Conservation (phyloP, 331 rosid species). For the Pyracantha coccinea region DNA sequence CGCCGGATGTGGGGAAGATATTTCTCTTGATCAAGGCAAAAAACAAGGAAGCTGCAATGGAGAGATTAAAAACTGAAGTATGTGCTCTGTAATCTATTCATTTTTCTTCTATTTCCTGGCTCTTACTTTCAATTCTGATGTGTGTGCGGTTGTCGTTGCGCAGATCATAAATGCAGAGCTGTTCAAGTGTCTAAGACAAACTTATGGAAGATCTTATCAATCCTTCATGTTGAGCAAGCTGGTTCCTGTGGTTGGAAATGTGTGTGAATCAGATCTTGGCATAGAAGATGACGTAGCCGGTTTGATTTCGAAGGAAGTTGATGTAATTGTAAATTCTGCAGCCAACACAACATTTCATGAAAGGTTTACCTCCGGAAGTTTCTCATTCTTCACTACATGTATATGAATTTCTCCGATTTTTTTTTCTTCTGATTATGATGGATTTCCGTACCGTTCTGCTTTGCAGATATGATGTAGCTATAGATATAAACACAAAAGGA, state of each 20-base stretch:
- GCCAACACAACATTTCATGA: constrained; percentile 94
- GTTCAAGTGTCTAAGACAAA: constrained; percentile 69
- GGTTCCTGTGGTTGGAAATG: constrained; percentile 77
- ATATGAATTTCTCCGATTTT: background rate
- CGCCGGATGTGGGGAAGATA: constrained; percentile 80
- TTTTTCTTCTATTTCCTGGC: background rate
- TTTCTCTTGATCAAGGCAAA: constrained; percentile 87
- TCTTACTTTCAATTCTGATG: background rate
- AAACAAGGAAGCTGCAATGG: constrained; percentile 73
- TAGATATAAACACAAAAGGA: constrained; percentile 81
- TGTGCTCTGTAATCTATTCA: background rate
- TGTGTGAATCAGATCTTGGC: constrained; percentile 75
- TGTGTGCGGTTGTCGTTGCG: background rate
- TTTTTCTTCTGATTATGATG: background rate
- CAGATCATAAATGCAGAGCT: constrained; percentile 83
- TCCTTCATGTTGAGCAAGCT: constrained; percentile 81
- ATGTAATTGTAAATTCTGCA: constrained; percentile 82
- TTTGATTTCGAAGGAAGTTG: constrained; percentile 64
- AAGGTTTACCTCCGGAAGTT: constrained; percentile 26
- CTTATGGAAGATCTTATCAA: constrained; percentile 71
- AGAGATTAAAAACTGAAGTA: constrained; percentile 76
- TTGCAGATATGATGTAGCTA: constrained; percentile 71
- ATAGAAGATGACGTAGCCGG: constrained; percentile 40
- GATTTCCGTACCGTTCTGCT: background rate
- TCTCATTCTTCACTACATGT: background rate